Evolutionary conservation across 257 asterid genomes (phyloP).

Genomic region (Solanum ossicruentum): DNA sequence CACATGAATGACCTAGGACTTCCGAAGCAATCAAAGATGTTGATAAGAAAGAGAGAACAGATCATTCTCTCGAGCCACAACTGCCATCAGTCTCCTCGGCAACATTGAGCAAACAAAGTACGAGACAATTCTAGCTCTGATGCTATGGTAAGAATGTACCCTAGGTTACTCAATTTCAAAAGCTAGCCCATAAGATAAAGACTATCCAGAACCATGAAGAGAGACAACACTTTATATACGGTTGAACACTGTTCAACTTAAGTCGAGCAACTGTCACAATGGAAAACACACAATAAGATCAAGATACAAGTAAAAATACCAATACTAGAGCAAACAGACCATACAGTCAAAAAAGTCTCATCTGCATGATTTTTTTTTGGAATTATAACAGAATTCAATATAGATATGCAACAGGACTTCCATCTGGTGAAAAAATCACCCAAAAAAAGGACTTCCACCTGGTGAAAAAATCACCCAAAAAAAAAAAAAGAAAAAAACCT

Average conservation of each 20-base stretch:
- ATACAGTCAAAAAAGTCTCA: neutral
- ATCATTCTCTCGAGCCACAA: neutral
- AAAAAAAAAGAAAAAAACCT: constrained; percentile 26
- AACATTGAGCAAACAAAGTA: neutral
- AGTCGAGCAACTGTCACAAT: neutral
- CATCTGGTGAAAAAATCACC: neutral
- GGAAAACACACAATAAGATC: neutral
- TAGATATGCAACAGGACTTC: neutral
- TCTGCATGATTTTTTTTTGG: neutral
- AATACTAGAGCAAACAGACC: neutral
- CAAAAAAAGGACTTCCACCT: constrained; percentile 1
- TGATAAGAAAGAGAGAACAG: neutral
- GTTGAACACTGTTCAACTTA: neutral
- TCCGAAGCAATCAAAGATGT: neutral
- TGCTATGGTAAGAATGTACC: neutral
- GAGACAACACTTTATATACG: neutral
- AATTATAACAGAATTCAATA: neutral
- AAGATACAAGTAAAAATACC: neutral
- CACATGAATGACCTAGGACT: neutral
- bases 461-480: neutral
- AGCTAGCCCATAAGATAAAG: neutral
- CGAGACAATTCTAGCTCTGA: neutral
- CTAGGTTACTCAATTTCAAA: neutral
- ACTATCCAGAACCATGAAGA: neutral
- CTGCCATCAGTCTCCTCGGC: neutral